Base-by-base conservation (phyloP, 805 yeast genomes). In the Ogataea methanolica region DNA sequence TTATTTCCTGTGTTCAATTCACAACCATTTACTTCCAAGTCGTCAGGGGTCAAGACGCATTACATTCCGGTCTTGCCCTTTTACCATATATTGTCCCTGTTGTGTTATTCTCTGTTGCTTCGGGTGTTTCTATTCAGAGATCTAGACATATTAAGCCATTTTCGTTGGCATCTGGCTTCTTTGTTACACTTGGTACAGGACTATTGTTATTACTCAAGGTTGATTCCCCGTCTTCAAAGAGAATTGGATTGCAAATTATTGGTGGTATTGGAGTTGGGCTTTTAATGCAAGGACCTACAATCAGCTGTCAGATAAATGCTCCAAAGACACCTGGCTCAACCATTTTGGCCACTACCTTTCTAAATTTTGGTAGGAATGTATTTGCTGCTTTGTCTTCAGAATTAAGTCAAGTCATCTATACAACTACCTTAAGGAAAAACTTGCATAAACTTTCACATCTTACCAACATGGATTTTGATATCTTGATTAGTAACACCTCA, bases 271-370 rank as follows among this genome's bases (percentile, higher is more conserved):
- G 73, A 0, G 55, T 67, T 34, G 85, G 85, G 2, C 26, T 74
- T 9, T 60, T 60, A 40, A 63, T 76, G 58, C 83, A 78, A 59
- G 59, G 77, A 4, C 42, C 69, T 15, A 57, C 73, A n/a, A 57
- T 75, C 26, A 60, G 72, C 4, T 65, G 74, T 4, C 80, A 78
- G 53, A 58, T 79, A n/a, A 56, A 66, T 21, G 79, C 80, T 11
- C 82, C 84, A 33, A 74, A 77, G 49, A 59, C 67, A 1, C 70
- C 76, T 6, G 83, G 83, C 15, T 70, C 75, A 3, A 67, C 70
- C 6, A 75, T 79, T 41, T 58, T 78, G 60, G 68, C 77, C 2
- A 76, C 82, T 5, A 61, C 80, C 0, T 65, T 71, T 43, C 46
- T 75, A 47, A 68, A 70, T 51, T 76, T 75, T 55, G 58, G 60